Conservation (phyloP, 2,329 filamentous ascomycete genomes). For the Domatiomyces catenatus region DNA sequence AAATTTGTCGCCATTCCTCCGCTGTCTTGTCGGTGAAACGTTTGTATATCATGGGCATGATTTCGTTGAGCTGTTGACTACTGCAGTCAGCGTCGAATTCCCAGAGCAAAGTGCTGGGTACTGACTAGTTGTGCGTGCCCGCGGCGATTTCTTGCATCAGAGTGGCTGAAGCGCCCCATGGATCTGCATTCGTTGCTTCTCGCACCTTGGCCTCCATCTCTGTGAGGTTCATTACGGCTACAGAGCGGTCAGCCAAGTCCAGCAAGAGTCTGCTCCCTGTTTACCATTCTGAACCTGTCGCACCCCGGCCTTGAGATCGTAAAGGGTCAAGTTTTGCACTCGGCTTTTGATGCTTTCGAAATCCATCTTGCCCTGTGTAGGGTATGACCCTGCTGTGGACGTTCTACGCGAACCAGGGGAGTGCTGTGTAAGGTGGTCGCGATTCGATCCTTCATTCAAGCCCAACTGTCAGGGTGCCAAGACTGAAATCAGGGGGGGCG, state of each 20-base stretch:
- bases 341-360: slow-evolving; percentile 69
- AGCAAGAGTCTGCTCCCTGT: slow-evolving; percentile 14
- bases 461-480: neutral
- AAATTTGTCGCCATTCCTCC: slow-evolving; percentile 98
- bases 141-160: slow-evolving; percentile 97
- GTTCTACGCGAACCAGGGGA: neutral
- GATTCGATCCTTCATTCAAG: neutral
- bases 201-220: slow-evolving; percentile 74
- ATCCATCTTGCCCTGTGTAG: slow-evolving; percentile 48
- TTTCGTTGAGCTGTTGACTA: slow-evolving; percentile 92
- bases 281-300: slow-evolving; percentile 94
- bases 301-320: slow-evolving; percentile 88
- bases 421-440: neutral
- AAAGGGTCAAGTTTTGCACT: slow-evolving; percentile 82
- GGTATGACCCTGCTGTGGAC: neutral
- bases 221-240: slow-evolving; percentile 95
- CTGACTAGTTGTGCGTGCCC: slow-evolving; percentile 94
- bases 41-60: slow-evolving; percentile 99
- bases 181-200: slow-evolving; percentile 97
- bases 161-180: slow-evolving; percentile 75
- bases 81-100: slow-evolving; percentile 2
- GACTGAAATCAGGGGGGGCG: no score
- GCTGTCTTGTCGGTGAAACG: slow-evolving; percentile 96
- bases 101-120: slow-evolving; percentile 9
- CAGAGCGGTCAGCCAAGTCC: slow-evolving; percentile 2